Evolutionary conservation across 805 yeast species (phyloP), one percentile per base, ranked within the genome.

Genomic region (Candida gorgasii): DNA sequence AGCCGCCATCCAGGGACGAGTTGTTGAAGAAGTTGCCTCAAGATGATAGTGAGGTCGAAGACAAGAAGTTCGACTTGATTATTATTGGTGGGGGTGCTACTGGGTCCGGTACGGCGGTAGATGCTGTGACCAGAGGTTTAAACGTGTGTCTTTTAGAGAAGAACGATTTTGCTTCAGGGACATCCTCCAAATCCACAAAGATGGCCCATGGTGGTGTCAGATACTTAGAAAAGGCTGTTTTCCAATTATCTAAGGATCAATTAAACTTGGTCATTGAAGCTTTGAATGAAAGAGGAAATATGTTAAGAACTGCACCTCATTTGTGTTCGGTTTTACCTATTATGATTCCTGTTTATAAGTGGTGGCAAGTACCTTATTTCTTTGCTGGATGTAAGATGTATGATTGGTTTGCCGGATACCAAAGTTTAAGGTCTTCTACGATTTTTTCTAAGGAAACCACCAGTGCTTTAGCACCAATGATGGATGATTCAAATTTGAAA

Each of bases 191-290:
- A 57, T 86, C 96, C 12, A 90, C 98, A 37, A 90, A 90, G 69
- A 86, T 90, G 82, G 96, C 96, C 33, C 98, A 90, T 61, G 98
- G 98, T 52, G 98, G 98, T 62, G 97, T 90, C 32, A 76, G 98
- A 57, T 90, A 90, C 65, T 76, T 90, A 58, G 98, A 90, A 63
- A 90, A 90, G 72, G 97, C 97, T 29, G 80, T 90, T 56, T 89
- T 89, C 79, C 89, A 89, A 69, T 75, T 90, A 40, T 89, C 95
- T 44, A 89, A 87, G 65, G 92, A 83, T 47, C 98, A 90, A 71
- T 41, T 80, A 42, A 53, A 65, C 15, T 52, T 55, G 31, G 60
- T 55, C 18, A 54, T 55, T 36, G 62, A 64, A 22, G 61, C 62
- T 12, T 55, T 66, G 36, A 49, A 55, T 20, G 66, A 56, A 20